phyloP scores from a whole-genome alignment of 164 flowering plant genomes.

The Platanus orientalis region DNA sequence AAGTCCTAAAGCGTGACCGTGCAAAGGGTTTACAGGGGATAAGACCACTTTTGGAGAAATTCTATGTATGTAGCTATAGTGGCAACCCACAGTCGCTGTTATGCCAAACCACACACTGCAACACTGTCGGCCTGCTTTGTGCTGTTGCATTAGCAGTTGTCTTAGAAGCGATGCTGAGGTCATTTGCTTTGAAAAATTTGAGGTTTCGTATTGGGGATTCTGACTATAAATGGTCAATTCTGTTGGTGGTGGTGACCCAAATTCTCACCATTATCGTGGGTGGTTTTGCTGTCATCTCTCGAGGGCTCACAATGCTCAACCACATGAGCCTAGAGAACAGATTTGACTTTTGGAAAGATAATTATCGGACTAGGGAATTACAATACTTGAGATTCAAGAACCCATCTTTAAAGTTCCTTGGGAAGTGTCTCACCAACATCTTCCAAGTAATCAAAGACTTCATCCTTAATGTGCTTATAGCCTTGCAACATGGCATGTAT shows the following conservation, averaged over 20 bases:
- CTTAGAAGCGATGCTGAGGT: conserved; percentile 2
- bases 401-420: too few relatives aligned
- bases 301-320: too few relatives aligned
- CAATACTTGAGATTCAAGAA: neutral
- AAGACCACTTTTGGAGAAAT: neutral
- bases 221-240: too few relatives aligned
- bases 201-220: neutral
- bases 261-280: neutral
- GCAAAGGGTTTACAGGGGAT: neutral
- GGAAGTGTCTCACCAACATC: neutral
- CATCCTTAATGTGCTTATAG: too few relatives aligned
- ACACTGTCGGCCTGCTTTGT: too few relatives aligned
- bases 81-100: too few relatives aligned
- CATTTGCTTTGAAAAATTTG: neutral
- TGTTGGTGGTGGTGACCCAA: too few relatives aligned
- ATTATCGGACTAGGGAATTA: neutral
- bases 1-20: neutral
- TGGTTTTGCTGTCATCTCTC: too few relatives aligned
- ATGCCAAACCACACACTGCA: neutral
- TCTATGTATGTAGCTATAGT: neutral
- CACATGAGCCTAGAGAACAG: neutral
- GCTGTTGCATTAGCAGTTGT: neutral
- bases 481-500: too few relatives aligned
- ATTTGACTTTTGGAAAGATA: neutral
- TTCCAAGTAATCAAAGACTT: too few relatives aligned